Evolutionary conservation across 208 protist genomes (phyloP).

Genomic region (Trypanosoma scelopori): DNA sequence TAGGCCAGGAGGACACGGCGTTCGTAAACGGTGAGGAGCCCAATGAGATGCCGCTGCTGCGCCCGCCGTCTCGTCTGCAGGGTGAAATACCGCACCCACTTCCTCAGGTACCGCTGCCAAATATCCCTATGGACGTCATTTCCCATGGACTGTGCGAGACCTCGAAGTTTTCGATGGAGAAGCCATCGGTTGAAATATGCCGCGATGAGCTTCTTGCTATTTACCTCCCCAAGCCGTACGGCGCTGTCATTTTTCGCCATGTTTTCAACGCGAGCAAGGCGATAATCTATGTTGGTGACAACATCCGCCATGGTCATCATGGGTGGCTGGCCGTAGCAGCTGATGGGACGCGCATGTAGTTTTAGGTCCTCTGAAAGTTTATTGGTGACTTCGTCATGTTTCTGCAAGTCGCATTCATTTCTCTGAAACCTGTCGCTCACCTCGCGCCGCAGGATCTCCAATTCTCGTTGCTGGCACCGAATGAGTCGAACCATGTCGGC

Average conservation of each 20-base stretch:
- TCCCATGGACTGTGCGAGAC: background rate
- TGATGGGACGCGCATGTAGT: constrained; percentile 22
- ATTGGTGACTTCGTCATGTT: constrained; percentile 7
- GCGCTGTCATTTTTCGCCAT: background rate
- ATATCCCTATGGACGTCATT: background rate
- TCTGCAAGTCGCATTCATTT: constrained; percentile 2
- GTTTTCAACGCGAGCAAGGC: constrained; percentile 17
- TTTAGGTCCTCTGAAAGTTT: constrained; percentile 12
- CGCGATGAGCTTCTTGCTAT: background rate
- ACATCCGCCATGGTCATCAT: constrained; percentile 26
- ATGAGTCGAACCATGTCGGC: constrained; percentile 18
- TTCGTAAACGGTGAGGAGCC: background rate
- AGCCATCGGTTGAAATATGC: constrained; percentile 11
- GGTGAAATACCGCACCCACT: constrained; percentile 12
- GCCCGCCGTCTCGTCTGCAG: background rate
- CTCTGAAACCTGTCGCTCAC: constrained; percentile 3
- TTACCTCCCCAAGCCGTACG: background rate
- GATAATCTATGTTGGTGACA: constrained; percentile 22
- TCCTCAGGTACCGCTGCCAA: constrained; percentile 15
- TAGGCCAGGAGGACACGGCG: constrained; percentile 1
- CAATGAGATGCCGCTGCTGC: constrained; percentile 11
- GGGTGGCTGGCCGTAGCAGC: constrained; percentile 8
- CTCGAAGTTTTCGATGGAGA: background rate
- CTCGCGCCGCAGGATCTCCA: constrained; percentile 11
- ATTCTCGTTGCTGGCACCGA: constrained; percentile 16